Evolutionary conservation across 129 eudicot genomes (phyloP).

Genomic region (Lonicera japonica): DNA sequence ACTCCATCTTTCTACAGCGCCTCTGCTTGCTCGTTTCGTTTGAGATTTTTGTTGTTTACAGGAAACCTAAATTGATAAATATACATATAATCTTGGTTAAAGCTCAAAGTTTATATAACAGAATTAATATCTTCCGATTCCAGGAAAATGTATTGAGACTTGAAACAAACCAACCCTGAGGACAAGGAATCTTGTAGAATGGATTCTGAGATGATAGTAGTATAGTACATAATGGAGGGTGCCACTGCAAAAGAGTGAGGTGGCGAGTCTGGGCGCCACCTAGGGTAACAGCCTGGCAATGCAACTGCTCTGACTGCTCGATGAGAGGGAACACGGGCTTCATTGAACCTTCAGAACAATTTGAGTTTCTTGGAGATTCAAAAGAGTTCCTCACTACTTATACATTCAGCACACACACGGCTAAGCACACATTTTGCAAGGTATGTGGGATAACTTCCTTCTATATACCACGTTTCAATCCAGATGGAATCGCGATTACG

Average conservation of each 20-base stretch:
- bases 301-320: conserved; percentile 74
- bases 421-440: conserved; percentile 80
- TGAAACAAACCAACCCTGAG: too few species aligned
- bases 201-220: conserved; percentile 45
- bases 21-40: too few species aligned
- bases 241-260: conserved; percentile 74
- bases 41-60: too few species aligned
- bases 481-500: conserved; percentile 68
- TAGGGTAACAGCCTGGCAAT: conserved; percentile 63
- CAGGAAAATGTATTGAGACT: too few species aligned
- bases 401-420: conserved; percentile 83
- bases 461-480: conserved; percentile 79
- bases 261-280: conserved; percentile 60
- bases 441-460: conserved; percentile 86
- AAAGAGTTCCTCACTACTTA: conserved; percentile 59
- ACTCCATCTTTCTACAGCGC: too few species aligned
- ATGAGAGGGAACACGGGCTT: conserved; percentile 86
- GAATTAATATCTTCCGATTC: too few species aligned
- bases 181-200: conserved; percentile 9
- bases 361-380: conserved; percentile 55
- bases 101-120: too few species aligned
- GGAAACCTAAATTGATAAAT: too few species aligned
- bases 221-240: conserved; percentile 72
- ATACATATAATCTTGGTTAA: too few species aligned
- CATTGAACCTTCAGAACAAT: conserved; percentile 57